Conservation (phyloP, 805 yeast genomes). For the Kuraishia cidri region DNA sequence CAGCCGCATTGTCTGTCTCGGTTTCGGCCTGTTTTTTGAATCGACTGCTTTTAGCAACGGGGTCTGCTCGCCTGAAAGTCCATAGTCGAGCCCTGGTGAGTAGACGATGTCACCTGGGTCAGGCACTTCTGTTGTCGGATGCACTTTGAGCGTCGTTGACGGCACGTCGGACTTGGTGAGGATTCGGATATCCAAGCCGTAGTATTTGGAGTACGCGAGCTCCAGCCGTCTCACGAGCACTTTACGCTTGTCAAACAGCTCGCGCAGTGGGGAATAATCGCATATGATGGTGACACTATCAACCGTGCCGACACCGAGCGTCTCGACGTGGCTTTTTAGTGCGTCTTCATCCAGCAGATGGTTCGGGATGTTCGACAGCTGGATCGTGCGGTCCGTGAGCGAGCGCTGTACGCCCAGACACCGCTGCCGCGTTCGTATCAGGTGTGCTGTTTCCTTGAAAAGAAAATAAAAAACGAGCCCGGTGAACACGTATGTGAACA, state of each 20-base stretch:
- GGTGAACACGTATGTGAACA: slow-evolving; percentile 48
- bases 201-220: slow-evolving; percentile 27
- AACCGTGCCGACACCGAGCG: slow-evolving; percentile 47
- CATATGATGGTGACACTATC: slow-evolving; percentile 37
- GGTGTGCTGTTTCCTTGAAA: slow-evolving; percentile 35
- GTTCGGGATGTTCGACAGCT: slow-evolving; percentile 44
- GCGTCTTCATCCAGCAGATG: slow-evolving; percentile 31
- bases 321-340: slow-evolving; percentile 41
- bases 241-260: slow-evolving; percentile 25
- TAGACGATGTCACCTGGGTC: slow-evolving; percentile 1
- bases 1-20: slow-evolving; percentile 10
- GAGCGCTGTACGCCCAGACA: slow-evolving; percentile 53
- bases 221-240: slow-evolving; percentile 26
- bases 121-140: background rate
- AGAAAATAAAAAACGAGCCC: slow-evolving; percentile 33
- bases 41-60: slow-evolving; percentile 12
- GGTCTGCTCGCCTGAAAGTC: slow-evolving; percentile 9
- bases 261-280: slow-evolving; percentile 27
- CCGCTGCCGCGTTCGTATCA: slow-evolving; percentile 44
- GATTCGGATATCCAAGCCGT: slow-evolving; percentile 31
- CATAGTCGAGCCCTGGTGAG: background rate
- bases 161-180: slow-evolving; percentile 11
- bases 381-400: slow-evolving; percentile 50
- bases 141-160: slow-evolving; percentile 18
- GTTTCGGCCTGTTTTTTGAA: slow-evolving; percentile 7